Percentiles rank a stretch among this genome's conserved stretches.
Evolutionary conservation across 345 rosid genomes (phyloP).

Genomic region (Cardamine occulta): DNA sequence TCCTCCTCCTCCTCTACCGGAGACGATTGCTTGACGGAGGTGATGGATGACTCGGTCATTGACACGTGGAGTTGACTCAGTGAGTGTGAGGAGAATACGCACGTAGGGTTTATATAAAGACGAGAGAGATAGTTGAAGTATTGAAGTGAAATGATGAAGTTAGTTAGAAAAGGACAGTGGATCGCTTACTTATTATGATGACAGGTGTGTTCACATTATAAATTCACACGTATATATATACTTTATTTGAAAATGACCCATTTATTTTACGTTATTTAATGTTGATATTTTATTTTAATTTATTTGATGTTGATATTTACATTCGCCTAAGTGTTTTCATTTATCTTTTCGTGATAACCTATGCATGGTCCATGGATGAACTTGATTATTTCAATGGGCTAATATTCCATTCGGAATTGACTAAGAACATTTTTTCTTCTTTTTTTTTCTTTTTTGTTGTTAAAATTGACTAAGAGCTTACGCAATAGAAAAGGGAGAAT

Average conservation of each 20-base stretch:
- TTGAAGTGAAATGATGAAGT: slow-evolving; percentile 34
- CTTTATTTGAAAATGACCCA: slow-evolving; percentile 2
- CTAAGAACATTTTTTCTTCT: neutral
- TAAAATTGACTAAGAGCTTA: neutral
- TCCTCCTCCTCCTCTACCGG: slow-evolving; percentile 20
- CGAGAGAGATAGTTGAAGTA: slow-evolving; percentile 27
- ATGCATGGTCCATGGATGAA: slow-evolving; percentile 34
- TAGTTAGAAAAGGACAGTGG: slow-evolving; percentile 43
- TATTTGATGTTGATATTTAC: slow-evolving; percentile 10
- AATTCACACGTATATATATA: slow-evolving; percentile 26
- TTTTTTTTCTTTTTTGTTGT: neutral
- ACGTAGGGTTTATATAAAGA: slow-evolving; percentile 41
- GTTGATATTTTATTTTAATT: neutral
- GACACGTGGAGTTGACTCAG: slow-evolving; percentile 37
- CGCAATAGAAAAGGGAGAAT: neutral
- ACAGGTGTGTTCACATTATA: slow-evolving; percentile 29
- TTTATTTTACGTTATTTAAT: slow-evolving; percentile 5
- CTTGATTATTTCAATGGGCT: slow-evolving; percentile 27
- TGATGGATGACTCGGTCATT: slow-evolving; percentile 35
- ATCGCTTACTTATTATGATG: slow-evolving; percentile 35
- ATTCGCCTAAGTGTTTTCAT: slow-evolving; percentile 22
- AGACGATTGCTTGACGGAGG: slow-evolving; percentile 36
- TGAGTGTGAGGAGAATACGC: slow-evolving; percentile 29
- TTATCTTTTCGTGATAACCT: slow-evolving; percentile 35
- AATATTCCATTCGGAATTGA: slow-evolving; percentile 16